Evolutionary conservation across 169 alveolate genomes (phyloP).

Genomic region (Eimeria zaria): DNA sequence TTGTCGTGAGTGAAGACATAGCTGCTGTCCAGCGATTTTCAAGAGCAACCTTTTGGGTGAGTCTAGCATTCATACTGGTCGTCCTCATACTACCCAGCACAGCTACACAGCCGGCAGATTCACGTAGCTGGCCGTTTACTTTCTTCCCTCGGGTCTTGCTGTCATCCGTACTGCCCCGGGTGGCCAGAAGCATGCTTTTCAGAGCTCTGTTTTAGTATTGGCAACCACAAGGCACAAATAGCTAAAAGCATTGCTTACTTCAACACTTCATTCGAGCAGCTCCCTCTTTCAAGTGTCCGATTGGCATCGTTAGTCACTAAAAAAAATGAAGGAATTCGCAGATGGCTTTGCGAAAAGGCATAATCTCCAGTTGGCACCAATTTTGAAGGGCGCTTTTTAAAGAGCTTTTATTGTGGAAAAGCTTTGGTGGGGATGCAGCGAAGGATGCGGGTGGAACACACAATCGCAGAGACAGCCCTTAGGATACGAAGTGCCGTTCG

Average conservation of each 20-base stretch:
- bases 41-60: slow-evolving; percentile 49
- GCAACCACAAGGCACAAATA: not conserved
- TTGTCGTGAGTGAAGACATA: slow-evolving; percentile 1
- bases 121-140: not conserved
- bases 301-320: not conserved
- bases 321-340: not conserved
- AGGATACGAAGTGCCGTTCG: slow-evolving; percentile 57
- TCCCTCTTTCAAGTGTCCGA: not conserved
- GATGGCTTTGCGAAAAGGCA: not conserved
- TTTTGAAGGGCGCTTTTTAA: not conserved
- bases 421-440: not conserved
- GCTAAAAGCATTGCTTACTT: not conserved
- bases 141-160: not conserved
- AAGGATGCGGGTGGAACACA: slow-evolving; percentile 15
- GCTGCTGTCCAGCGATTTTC: slow-evolving; percentile 25
- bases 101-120: not conserved
- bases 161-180: too few species aligned
- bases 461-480: slow-evolving; percentile 2
- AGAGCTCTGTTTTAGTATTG: not conserved
- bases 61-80: not conserved
- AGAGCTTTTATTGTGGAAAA: not conserved
- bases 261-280: not conserved
- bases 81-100: not conserved
- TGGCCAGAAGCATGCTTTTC: not conserved
- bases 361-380: not conserved